phyloP scores from a whole-genome alignment of 2,329 filamentous ascomycete genomes.

The Fusarium praegraminearum region DNA sequence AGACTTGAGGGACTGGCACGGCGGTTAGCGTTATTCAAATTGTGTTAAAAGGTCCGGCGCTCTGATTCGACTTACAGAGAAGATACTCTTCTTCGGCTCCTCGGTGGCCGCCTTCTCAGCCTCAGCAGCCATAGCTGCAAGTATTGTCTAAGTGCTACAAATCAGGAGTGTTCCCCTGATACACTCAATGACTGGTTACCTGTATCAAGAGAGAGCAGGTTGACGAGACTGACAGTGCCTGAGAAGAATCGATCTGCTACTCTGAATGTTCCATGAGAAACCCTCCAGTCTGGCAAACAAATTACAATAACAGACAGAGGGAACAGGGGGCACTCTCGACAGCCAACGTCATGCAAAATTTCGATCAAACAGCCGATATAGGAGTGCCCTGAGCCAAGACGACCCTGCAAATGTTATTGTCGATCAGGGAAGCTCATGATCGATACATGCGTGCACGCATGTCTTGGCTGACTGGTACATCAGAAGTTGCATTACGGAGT shows the following conservation, averaged over 20 bases:
- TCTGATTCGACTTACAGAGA: conserved; percentile 27
- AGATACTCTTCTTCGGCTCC: conserved; percentile 25
- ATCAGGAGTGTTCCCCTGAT: neutral
- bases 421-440: neutral
- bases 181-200: neutral
- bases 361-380: conserved; percentile 21
- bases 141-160: neutral
- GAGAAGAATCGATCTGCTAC: neutral
- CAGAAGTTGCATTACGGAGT: conserved; percentile 1
- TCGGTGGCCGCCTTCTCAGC: conserved; percentile 20
- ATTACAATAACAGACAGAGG: neutral
- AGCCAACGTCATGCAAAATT: conserved; percentile 2
- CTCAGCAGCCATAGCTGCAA: conserved; percentile 27
- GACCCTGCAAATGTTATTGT: neutral
- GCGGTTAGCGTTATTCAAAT: neutral
- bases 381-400: conserved; percentile 18
- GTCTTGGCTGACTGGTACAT: neutral
- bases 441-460: neutral
- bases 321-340: neutral
- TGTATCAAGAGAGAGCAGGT: conserved; percentile 1
- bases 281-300: neutral
- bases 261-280: neutral
- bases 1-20: neutral
- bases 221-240: neutral
- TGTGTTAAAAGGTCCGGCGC: neutral